Conservation (phyloP, 2,329 filamentous ascomycete genomes). For the Aspergillus sp. region DNA sequence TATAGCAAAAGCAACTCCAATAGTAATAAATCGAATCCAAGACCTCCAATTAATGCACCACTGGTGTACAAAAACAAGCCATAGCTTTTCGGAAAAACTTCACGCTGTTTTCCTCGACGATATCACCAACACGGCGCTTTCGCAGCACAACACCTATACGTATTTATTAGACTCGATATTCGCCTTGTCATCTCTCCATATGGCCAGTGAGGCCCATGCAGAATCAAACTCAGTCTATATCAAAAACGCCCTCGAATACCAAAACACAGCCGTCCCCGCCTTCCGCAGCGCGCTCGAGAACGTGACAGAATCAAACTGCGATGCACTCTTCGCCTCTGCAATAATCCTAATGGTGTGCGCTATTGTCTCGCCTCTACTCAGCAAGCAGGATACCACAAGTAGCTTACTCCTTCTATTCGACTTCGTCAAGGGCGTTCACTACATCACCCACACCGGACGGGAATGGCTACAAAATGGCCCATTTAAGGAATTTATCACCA, state of each 20-base stretch:
- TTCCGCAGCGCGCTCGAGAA: conserved; percentile 25
- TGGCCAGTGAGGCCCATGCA: conserved; percentile 17
- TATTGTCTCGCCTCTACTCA: neutral
- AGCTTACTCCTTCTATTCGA: neutral
- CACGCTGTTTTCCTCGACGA: conserved; percentile 28
- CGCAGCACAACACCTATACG: conserved; percentile 27
- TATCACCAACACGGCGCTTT: conserved; percentile 31
- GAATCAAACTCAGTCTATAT: conserved; percentile 18
- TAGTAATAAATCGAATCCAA: conserved; percentile 18
- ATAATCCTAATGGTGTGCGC: conserved; percentile 3
- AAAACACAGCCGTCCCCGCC: conserved; percentile 25
- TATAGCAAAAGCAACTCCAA: no score
- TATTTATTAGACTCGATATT: conserved; percentile 34
- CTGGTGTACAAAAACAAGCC: conserved; percentile 39
- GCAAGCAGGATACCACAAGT: neutral
- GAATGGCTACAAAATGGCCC: conserved; percentile 3
- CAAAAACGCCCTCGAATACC: conserved; percentile 30
- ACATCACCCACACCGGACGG: neutral
- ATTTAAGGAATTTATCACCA: neutral
- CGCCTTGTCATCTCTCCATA: conserved; percentile 30
- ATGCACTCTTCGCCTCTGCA: conserved; percentile 3
- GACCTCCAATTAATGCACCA: conserved; percentile 44
- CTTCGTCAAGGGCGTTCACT: conserved; percentile 3
- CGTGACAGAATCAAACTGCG: conserved; percentile 9
- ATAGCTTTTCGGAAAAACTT: conserved; percentile 30